These are phyloP conservation scores for Novymonas esmeraldas DNA, from an alignment of 208 protist species.

Conservation along the genomic window DNA sequence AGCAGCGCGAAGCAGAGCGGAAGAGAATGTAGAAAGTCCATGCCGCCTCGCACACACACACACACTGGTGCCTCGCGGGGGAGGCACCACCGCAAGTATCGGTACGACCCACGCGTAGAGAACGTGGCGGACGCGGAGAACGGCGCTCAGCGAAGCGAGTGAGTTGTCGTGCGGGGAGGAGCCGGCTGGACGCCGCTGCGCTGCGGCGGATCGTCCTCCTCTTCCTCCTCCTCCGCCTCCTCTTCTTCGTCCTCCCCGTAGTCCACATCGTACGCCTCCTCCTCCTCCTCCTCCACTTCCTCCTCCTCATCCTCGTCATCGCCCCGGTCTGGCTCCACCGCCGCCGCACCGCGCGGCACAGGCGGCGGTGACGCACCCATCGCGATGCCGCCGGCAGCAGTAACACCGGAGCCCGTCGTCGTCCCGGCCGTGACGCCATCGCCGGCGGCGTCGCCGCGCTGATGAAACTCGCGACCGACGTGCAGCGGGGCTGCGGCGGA, in stretches of 20 bases:
- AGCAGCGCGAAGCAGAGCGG: too few relatives aligned
- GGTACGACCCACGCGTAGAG: too few relatives aligned
- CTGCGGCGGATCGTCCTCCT: constrained; percentile 24
- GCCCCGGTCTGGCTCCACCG: neutral
- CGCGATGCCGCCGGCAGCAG: too few relatives aligned
- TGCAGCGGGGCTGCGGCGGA: constrained; percentile 32
- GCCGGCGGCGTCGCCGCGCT: constrained; percentile 22
- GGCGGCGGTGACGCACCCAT: too few relatives aligned
- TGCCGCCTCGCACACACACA: too few relatives aligned
- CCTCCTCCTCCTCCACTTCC: neutral
- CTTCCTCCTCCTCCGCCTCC: constrained; percentile 30
- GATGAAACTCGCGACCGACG: constrained; percentile 38
- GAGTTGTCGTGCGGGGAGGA: neutral
- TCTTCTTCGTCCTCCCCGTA: constrained; percentile 20
- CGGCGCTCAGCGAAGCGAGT: neutral
- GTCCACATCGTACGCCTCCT: constrained; percentile 9
- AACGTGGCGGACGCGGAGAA: too few relatives aligned
- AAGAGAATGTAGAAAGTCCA: too few relatives aligned
- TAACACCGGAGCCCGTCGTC: too few relatives aligned
- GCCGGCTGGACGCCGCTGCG: constrained; percentile 1
- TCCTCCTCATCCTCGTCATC: neutral
- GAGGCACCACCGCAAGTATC: too few relatives aligned
- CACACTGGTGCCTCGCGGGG: too few relatives aligned
- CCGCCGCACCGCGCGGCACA: neutral
- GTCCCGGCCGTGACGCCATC: neutral